Evolutionary conservation across 371 early-diverging fungal species (phyloP), one percentile per base, ranked within the genome.

Genomic region (Smittium culicis): DNA sequence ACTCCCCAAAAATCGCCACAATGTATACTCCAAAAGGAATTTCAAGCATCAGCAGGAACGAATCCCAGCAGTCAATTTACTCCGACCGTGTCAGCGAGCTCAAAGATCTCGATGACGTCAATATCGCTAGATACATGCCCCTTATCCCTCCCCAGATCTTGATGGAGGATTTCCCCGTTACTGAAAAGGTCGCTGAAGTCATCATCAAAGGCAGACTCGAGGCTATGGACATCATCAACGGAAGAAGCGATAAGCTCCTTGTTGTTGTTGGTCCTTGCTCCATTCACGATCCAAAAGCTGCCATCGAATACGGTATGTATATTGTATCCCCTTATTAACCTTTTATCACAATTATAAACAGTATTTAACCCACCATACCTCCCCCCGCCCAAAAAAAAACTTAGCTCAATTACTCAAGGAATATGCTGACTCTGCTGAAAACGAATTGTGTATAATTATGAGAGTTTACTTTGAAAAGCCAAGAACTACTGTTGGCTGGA

Each of bases 381-480:
- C 54, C 54, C 17, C 17, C n/a, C 20, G 17, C n/a, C 78, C n/a
- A 54, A 54, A 17, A 54, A 17, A 25, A 54, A 17, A 25, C n/a
- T 5, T 59, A 59, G 78, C 82, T 28, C 55, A 66, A 8, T 68
- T 62, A 17, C 81, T 90, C 64, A 82, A 82, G 69, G 77, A 73
- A 64, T 81, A 84, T 64, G 85, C 84, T 25, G 79, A 85, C 17
- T 66, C 70, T 20, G 76, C 81, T 20, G 77, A 81, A 64, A 84
- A 85, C 45, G 92, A 92, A 59, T 73, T 93, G 68, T 77, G 82
- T 64, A 86, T 94, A 70, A 77, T 94, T 60, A 94, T 94, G 94
- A 83, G 94, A 35, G 90, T 88, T 62, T 89, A 94, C 83, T 93
- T 95, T 83, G 93, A 93, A 74, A 94, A 94, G 79, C 94, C 94